phyloP scores from a whole-genome alignment of 352 stramenopile species.

The Phytophthora boehmeriae region DNA sequence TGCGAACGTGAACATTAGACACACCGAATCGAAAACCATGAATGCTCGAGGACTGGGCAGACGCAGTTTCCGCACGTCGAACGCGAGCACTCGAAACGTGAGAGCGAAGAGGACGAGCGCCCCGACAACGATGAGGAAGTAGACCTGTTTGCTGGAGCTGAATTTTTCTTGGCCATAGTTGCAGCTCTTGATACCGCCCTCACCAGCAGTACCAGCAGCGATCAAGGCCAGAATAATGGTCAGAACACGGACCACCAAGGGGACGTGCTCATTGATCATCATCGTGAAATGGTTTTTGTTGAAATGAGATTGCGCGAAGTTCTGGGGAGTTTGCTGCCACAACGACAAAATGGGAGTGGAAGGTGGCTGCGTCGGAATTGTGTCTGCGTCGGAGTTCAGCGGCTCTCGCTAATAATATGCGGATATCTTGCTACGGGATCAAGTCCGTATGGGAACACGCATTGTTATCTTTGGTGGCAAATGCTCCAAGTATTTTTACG shows the following conservation, averaged over 20 bases:
- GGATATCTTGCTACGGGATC: slow-evolving; percentile 16
- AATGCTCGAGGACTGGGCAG: slow-evolving; percentile 43
- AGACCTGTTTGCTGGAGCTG: slow-evolving; percentile 56
- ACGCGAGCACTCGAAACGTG: slow-evolving; percentile 45
- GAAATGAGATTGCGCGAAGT: background rate
- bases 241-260: slow-evolving; percentile 42
- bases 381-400: too few relatives aligned
- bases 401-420: slow-evolving; percentile 22
- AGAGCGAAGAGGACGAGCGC: slow-evolving; percentile 44
- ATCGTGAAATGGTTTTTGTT: slow-evolving; percentile 22
- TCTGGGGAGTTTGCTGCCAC: slow-evolving; percentile 8
- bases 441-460: slow-evolving; percentile 7
- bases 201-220: slow-evolving; percentile 38
- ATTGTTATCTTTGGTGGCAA: background rate
- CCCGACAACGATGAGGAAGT: slow-evolving; percentile 57
- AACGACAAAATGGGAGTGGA: slow-evolving; percentile 23
- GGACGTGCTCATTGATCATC: slow-evolving; percentile 44
- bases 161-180: slow-evolving; percentile 56
- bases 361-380: too few relatives aligned
- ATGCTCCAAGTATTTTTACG: background rate
- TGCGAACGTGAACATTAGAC: slow-evolving; percentile 65
- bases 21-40: slow-evolving; percentile 55
- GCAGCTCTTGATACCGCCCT: slow-evolving; percentile 57
- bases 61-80: slow-evolving; percentile 62
- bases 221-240: slow-evolving; percentile 55